Base-by-base conservation (phyloP, 164 flowering plant genomes). In the Vitis rupestris region DNA sequence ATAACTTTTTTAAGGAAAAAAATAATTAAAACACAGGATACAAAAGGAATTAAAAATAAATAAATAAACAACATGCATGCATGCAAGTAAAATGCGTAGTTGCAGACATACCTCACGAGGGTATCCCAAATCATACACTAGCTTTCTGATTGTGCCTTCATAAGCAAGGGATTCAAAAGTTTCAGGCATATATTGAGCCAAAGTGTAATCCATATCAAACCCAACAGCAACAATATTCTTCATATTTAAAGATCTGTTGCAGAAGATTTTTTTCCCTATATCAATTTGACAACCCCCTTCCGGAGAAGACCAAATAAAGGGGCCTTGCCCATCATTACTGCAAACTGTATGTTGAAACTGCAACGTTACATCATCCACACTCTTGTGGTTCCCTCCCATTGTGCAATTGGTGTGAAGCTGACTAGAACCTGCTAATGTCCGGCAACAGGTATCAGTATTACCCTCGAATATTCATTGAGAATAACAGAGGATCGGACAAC, bases 201-300 rank as follows among this genome's bases (percentile, higher is more conserved):
- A 74, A 17, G 99, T 95, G 72, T 95, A 95, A 79, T 95, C 99
- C 99, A 95, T 95, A 64, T 95, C 99, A 78, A 95, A 95, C 31
- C 99, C 99, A 27, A 95, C 97, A 63, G 99, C 93, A 65, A 89
- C 86, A 74, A 95, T 88, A 70, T 78, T 87, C 75, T 81, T 93
- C 99, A 95, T 95, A 78, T 95, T 95, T 74, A 95, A 74, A 61
- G 98, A 89, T 76, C 99, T 82, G 71, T 93, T 95, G 78, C 99
- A 95, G 75, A 95, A 95, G 37, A 95, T 90, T 71, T 86, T 93
- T 72, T 88, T 95, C 53, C 91, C 90, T 19, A 86, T 75, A 14
- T 79, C 84, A 77, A 89, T 83, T 63, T 83, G 79, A 52, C 78
- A 37, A 51, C 83, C 85, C 70, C 86, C 86, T 82, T 81, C 82